Percentiles rank a stretch among this genome's conserved stretches.
Evolutionary conservation across 345 rosid species (phyloP).

Genomic region (Ricinus communis): DNA sequence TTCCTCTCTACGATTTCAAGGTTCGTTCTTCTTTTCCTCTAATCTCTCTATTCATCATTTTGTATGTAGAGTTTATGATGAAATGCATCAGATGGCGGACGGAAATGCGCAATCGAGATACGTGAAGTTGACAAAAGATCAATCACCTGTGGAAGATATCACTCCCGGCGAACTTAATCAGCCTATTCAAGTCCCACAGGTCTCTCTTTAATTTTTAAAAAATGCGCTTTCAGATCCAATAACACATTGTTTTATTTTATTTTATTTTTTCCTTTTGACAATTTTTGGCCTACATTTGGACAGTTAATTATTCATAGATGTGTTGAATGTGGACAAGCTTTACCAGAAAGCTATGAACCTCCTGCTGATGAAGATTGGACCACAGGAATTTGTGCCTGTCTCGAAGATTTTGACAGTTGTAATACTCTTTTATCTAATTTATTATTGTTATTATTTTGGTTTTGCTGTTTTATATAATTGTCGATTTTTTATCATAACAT

Average conservation of each 20-base stretch:
- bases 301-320: constrained; percentile 64
- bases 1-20: neutral
- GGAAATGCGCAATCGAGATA: constrained; percentile 56
- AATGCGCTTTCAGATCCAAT: neutral
- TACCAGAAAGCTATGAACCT: constrained; percentile 82
- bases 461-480: neutral
- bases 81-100: constrained; percentile 50
- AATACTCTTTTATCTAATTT: constrained; percentile 6
- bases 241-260: neutral
- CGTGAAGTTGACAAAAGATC: constrained; percentile 65
- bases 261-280: neutral
- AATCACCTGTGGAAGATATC: constrained; percentile 58
- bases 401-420: constrained; percentile 77
- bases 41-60: neutral
- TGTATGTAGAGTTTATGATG: neutral
- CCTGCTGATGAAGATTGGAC: constrained; percentile 96
- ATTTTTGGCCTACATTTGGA: neutral
- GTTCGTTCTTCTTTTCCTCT: neutral
- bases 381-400: constrained; percentile 70
- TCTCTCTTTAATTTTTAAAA: neutral
- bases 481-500: too few species aligned
- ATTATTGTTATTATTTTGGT: neutral
- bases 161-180: constrained; percentile 93
- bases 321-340: constrained; percentile 71
- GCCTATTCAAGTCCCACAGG: constrained; percentile 86